These are phyloP conservation scores for Neoascochyta sp. DNA, from an alignment of 2,329 filamentous ascomycete genomes.

Conservation along the genomic window DNA sequence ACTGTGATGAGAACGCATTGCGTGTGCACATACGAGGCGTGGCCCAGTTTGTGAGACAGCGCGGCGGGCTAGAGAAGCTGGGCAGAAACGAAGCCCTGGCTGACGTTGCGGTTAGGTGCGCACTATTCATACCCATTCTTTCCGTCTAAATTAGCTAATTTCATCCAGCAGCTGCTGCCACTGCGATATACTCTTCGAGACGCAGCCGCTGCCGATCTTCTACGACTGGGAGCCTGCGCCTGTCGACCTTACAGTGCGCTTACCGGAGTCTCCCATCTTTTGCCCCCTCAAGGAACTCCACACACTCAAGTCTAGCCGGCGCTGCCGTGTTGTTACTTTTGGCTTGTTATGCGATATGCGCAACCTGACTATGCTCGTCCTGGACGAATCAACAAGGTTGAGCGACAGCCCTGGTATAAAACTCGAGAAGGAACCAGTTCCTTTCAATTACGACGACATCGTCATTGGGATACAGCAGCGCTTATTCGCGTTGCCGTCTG, in stretches of 20 bases:
- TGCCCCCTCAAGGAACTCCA: constrained; percentile 25
- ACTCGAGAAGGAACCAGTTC: too few relatives aligned
- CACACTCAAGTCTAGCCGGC: too few relatives aligned
- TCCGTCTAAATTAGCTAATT: constrained; percentile 4
- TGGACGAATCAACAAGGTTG: too few relatives aligned
- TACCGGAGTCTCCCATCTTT: constrained; percentile 37
- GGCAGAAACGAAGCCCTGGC: constrained; percentile 13
- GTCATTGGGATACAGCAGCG: constrained; percentile 15
- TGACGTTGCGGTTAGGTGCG: constrained; percentile 24
- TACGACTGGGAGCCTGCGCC: constrained; percentile 8
- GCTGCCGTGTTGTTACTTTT: too few relatives aligned
- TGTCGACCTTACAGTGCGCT: constrained; percentile 2
- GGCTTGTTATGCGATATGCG: constrained; percentile 31
- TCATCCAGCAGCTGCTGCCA: constrained; percentile 22
- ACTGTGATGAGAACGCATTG: constrained; percentile 25
- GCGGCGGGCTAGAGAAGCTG: constrained; percentile 20
- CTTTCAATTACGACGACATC: constrained; percentile 15
- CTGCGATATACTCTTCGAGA: constrained; percentile 28
- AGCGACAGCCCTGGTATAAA: too few relatives aligned
- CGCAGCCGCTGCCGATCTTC: constrained; percentile 15
- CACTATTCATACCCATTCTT: not conserved
- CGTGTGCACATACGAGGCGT: constrained; percentile 24
- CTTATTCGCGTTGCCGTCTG: constrained; percentile 19
- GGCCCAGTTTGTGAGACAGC: constrained; percentile 17
- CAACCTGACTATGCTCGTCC: constrained; percentile 32